phyloP scores from a whole-genome alignment of 306 rosid species.

The Cicer judaicum region DNA sequence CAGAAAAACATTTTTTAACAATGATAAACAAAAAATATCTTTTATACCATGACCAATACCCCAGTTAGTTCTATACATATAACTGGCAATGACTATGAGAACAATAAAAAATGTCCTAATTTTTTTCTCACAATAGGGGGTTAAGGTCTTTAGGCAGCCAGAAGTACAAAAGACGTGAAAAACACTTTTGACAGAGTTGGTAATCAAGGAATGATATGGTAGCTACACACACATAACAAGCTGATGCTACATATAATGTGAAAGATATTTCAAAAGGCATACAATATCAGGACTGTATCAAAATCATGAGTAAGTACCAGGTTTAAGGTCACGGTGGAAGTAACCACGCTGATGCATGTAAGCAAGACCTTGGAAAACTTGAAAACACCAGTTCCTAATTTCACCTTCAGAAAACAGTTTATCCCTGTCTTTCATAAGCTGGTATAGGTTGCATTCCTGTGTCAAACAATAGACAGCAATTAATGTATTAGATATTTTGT shows the following conservation, averaged over 20 bases:
- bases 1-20: neutral
- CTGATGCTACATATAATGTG: neutral
- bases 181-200: neutral
- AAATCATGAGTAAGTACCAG: conserved; percentile 66
- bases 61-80: neutral
- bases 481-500: conserved; percentile 18
- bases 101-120: neutral
- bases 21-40: conserved; percentile 9
- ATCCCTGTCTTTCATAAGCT: conserved; percentile 87
- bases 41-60: neutral
- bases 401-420: conserved; percentile 85
- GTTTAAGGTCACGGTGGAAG: conserved; percentile 98
- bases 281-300: conserved; percentile 23
- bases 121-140: neutral
- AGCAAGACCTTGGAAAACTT: conserved; percentile 97
- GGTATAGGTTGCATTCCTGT: conserved; percentile 93
- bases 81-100: neutral
- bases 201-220: conserved; percentile 4
- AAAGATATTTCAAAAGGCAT: neutral
- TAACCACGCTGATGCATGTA: conserved; percentile 99
- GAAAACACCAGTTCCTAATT: conserved; percentile 93
- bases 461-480: conserved; percentile 31
- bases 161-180: neutral
- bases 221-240: conserved; percentile 8
- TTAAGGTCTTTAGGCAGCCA: conserved; percentile 7